phyloP scores from a whole-genome alignment of 164 flowering plant species.

The Piper longum region DNA sequence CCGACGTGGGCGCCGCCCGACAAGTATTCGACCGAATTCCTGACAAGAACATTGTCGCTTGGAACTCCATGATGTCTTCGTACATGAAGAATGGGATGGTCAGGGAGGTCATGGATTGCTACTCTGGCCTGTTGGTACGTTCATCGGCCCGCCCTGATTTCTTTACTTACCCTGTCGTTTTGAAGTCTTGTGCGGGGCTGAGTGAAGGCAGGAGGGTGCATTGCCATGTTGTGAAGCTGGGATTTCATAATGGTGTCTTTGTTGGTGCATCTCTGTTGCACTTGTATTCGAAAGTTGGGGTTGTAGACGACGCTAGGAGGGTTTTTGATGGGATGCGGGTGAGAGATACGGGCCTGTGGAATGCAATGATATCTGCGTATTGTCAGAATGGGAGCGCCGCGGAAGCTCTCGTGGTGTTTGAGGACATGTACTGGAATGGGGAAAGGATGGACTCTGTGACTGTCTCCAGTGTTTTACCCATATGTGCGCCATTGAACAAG shows the following conservation, averaged over 20 bases:
- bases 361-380: slow-evolving; percentile 51
- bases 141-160: slow-evolving; percentile 42
- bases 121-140: slow-evolving; percentile 18
- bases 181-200: slow-evolving; percentile 44
- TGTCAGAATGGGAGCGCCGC: slow-evolving; percentile 28
- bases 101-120: slow-evolving; percentile 30
- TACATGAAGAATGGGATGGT: slow-evolving; percentile 33
- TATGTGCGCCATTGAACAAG: slow-evolving; percentile 36
- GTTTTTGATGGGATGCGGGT: slow-evolving; percentile 33
- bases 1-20: slow-evolving; percentile 27
- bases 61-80: slow-evolving; percentile 60
- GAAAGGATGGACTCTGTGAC: slow-evolving; percentile 42
- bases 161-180: slow-evolving; percentile 51
- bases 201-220: slow-evolving; percentile 41
- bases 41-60: slow-evolving; percentile 36
- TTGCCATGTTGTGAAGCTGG: slow-evolving; percentile 37
- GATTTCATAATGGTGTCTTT: slow-evolving; percentile 49
- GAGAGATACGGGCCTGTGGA: slow-evolving; percentile 58
- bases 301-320: slow-evolving; percentile 23
- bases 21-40: slow-evolving; percentile 29
- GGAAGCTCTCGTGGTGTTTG: slow-evolving; percentile 33
- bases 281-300: slow-evolving; percentile 61
- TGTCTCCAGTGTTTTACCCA: slow-evolving; percentile 37
- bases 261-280: slow-evolving; percentile 56
- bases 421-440: slow-evolving; percentile 34